Conservation (phyloP, 2,329 filamentous ascomycete species). For the Lasiodiplodia theobromae region DNA sequence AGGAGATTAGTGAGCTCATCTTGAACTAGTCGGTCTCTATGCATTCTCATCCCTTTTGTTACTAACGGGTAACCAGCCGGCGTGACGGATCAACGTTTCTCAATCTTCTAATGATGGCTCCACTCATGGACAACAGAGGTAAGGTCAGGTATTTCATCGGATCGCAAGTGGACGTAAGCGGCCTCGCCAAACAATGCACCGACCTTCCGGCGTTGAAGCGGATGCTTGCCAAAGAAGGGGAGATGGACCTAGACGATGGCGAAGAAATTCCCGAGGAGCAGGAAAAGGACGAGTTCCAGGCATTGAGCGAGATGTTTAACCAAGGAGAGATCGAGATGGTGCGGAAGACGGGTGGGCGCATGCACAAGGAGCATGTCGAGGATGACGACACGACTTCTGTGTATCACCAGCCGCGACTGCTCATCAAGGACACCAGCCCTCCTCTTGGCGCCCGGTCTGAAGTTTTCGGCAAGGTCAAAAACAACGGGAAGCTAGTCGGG, state of each 20-base stretch:
- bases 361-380: conserved; percentile 60
- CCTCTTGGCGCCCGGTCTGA: conserved; percentile 20
- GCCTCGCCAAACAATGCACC: conserved; percentile 70
- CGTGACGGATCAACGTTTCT: conserved; percentile 80
- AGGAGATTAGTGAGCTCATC: conserved; percentile 76
- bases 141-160: conserved; percentile 74
- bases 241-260: conserved; percentile 7
- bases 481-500: conserved; percentile 48
- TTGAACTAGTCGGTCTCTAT: conserved; percentile 69
- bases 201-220: conserved; percentile 68
- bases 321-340: conserved; percentile 70
- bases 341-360: conserved; percentile 67
- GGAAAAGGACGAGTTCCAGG: conserved; percentile 68
- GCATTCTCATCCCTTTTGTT: conserved; percentile 23
- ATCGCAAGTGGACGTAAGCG: conserved; percentile 75
- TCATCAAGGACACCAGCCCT: conserved; percentile 56
- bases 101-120: conserved; percentile 78
- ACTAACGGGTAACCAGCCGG: conserved; percentile 52
- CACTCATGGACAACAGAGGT: conserved; percentile 72
- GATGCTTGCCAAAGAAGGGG: conserved; percentile 51
- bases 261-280: conserved; percentile 33
- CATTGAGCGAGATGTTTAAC: conserved; percentile 74
- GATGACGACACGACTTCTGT: conserved; percentile 35
- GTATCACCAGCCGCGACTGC: conserved; percentile 52
- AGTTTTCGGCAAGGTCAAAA: conserved; percentile 35